Conservation (phyloP, 148 eudicot species). For the Chenopodium formosanum region DNA sequence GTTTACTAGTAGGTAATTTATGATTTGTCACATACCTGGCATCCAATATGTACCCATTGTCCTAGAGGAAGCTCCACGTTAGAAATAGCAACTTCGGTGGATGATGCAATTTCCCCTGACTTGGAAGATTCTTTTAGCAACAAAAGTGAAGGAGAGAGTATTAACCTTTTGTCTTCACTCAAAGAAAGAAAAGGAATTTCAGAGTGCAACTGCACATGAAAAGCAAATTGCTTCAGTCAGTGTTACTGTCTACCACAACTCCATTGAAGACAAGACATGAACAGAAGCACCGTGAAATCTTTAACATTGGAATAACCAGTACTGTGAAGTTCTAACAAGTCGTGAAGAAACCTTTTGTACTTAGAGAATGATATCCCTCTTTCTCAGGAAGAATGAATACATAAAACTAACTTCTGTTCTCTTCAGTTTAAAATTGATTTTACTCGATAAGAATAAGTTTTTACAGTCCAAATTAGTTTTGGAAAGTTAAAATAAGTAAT, state of each 20-base stretch:
- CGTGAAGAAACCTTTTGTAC: not conserved
- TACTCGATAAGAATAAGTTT: not conserved
- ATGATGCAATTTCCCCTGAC: slow-evolving; percentile 28
- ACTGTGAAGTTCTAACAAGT: not conserved
- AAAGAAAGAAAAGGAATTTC: slow-evolving; percentile 59
- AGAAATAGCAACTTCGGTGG: slow-evolving; percentile 35
- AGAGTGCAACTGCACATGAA: slow-evolving; percentile 42
- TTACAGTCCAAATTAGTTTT: not conserved
- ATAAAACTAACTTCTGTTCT: not conserved
- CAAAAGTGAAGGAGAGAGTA: slow-evolving; percentile 41
- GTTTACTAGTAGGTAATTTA: not conserved
- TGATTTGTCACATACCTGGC: slow-evolving; percentile 50
- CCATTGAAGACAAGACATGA: not conserved
- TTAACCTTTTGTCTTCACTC: slow-evolving; percentile 52
- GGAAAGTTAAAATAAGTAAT: not conserved
- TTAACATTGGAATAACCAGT: not conserved
- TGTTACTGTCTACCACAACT: not conserved
- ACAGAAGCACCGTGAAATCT: not conserved
- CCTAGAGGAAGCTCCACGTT: slow-evolving; percentile 48
- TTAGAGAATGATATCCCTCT: not conserved
- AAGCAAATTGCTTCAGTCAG: not conserved
- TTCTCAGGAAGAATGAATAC: not conserved
- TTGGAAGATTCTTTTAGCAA: slow-evolving; percentile 37
- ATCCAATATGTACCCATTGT: slow-evolving; percentile 86
- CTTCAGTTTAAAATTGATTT: no score